Conservation (phyloP, 2,329 filamentous ascomycete species). For the Xylariaceae sp. region DNA sequence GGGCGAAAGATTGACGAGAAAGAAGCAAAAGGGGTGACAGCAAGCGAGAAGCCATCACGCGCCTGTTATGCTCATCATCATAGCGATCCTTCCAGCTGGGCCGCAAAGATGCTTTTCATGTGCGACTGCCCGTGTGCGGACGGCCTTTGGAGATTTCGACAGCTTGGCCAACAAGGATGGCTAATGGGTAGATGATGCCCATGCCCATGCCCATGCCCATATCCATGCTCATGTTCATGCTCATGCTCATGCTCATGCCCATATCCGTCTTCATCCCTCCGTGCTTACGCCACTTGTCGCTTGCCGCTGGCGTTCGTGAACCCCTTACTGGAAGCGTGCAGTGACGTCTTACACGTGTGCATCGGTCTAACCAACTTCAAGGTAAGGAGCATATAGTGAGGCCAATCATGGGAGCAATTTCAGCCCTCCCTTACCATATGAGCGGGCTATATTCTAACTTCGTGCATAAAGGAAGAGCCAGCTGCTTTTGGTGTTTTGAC, state of each 20-base stretch:
- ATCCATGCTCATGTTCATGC: too few relatives aligned
- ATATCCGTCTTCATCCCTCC: background rate
- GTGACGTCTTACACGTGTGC: background rate
- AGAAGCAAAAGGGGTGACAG: conserved; percentile 2
- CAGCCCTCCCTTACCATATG: conserved; percentile 8
- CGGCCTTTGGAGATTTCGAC: conserved; percentile 12
- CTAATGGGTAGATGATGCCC: background rate
- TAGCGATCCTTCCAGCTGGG: conserved; percentile 12
- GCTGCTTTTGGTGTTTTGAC: background rate
- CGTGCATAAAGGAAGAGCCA: conserved; percentile 1
- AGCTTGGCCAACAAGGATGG: conserved; percentile 9
- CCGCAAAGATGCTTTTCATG: conserved; percentile 18
- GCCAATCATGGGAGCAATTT: conserved; percentile 10
- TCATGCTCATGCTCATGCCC: too few relatives aligned
- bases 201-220: background rate
- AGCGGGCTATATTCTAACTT: conserved; percentile 13
- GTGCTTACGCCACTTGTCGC: background rate
- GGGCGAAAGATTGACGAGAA: background rate
- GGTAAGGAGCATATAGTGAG: conserved; percentile 11
- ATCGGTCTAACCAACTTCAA: conserved; percentile 6
- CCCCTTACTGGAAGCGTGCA: background rate
- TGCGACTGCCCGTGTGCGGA: conserved; percentile 10
- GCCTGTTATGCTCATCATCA: conserved; percentile 1
- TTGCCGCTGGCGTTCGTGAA: background rate
- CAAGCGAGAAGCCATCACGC: conserved; percentile 4